Evolutionary conservation across 345 rosid species (phyloP).

Genomic region (Melastoma malabathricum): DNA sequence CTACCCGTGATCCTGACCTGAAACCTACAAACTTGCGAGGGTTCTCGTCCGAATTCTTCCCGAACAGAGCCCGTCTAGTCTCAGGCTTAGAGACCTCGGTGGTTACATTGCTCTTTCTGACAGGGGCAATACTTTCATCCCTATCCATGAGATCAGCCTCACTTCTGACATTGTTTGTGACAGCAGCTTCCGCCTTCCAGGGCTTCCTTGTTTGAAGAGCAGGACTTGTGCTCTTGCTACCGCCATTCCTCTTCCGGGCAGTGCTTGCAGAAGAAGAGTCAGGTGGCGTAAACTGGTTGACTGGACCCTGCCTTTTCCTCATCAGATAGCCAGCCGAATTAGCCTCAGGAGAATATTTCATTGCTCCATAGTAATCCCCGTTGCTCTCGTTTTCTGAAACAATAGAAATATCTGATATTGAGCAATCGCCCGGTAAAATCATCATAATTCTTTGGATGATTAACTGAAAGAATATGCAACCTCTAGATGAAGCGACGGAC

Average conservation of each 20-base stretch:
- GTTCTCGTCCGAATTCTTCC: constrained; percentile 37
- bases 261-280: constrained; percentile 34
- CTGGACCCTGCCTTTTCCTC: constrained; percentile 25
- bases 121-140: constrained; percentile 10
- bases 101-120: constrained; percentile 14
- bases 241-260: constrained; percentile 30
- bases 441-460: too few relatives aligned
- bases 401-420: neutral
- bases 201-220: constrained; percentile 33
- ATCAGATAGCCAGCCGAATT: constrained; percentile 11
- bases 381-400: constrained; percentile 48
- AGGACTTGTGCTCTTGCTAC: constrained; percentile 27
- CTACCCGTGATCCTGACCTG: constrained; percentile 46
- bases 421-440: neutral
- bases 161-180: constrained; percentile 14
- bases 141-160: constrained; percentile 21
- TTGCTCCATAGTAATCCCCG: constrained; percentile 27
- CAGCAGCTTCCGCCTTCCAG: constrained; percentile 38
- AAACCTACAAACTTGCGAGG: constrained; percentile 34
- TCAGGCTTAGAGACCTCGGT: constrained; percentile 24
- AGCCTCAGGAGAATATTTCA: constrained; percentile 24
- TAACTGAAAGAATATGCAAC: constrained; percentile 10
- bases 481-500: constrained; percentile 59
- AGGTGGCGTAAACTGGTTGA: constrained; percentile 31
- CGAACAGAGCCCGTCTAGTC: constrained; percentile 28